Evolutionary conservation across 345 rosid genomes (phyloP).

Genomic region (Gossypium turneri): DNA sequence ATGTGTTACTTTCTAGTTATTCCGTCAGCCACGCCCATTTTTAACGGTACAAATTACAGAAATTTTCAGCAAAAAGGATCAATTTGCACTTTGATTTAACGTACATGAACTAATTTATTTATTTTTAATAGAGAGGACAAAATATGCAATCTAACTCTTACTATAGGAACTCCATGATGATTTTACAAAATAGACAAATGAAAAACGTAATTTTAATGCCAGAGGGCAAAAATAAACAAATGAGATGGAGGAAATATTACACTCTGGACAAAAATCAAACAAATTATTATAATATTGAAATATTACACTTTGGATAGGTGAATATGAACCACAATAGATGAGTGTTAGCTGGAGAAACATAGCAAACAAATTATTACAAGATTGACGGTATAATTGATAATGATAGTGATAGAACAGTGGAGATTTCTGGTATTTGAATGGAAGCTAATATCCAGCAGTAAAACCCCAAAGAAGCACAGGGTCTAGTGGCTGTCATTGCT

Average conservation of each 20-base stretch:
- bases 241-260: neutral
- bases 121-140: no score
- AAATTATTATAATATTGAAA: neutral
- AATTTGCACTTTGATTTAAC: no score
- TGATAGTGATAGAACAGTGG: neutral
- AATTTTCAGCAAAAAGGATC: no score
- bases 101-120: no score
- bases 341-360: neutral
- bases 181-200: no score
- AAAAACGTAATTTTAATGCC: neutral
- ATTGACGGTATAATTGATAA: neutral
- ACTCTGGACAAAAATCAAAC: no score
- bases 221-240: neutral
- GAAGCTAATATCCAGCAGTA: neutral
- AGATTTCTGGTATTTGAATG: neutral
- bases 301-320: neutral
- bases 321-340: neutral
- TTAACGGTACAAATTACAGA: no score
- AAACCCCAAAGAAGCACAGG: neutral
- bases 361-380: neutral
- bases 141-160: no score
- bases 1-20: no score
- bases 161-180: no score
- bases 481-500: neutral
- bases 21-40: rapidly evolving